Conservation (phyloP, 1,284 basidiomycete genomes). For the Malassezia furfur region DNA sequence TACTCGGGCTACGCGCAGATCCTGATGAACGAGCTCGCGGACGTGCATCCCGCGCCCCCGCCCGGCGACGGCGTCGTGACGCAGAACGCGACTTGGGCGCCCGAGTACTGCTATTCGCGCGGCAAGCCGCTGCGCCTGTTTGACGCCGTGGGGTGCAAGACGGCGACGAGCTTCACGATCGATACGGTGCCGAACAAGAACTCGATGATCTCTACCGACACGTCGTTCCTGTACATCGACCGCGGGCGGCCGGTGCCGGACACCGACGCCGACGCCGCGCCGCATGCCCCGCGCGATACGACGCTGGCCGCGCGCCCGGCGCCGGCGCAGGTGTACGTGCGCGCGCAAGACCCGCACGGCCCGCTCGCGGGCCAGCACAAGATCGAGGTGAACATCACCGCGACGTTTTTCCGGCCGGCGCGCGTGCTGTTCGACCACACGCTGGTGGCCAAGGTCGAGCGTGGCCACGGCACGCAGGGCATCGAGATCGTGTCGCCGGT, state of each 20-base stretch:
- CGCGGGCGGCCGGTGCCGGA: not conserved
- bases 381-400: constrained; percentile 32
- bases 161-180: constrained; percentile 1
- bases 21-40: not conserved
- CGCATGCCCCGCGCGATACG: not conserved
- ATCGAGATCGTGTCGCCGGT: constrained; percentile 25
- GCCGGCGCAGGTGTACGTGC: constrained; percentile 7
- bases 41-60: not conserved
- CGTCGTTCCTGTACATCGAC: constrained; percentile 12
- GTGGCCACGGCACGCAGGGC: constrained; percentile 28
- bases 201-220: constrained; percentile 7
- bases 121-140: constrained; percentile 12
- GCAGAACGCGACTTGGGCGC: constrained; percentile 6
- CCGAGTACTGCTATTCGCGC: constrained; percentile 4
- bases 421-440: constrained; percentile 25
- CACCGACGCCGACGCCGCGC: not conserved
- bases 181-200: not conserved
- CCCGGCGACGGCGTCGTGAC: constrained; percentile 5
- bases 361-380: constrained; percentile 4
- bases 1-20: not conserved
- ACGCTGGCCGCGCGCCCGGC: not conserved
- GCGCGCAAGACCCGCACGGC: not conserved
- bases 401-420: constrained; percentile 26
- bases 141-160: constrained; percentile 5
- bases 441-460: constrained; percentile 30